Base-by-base conservation (phyloP, 2,329 filamentous ascomycete species). In the Berkeleyomyces basicola region DNA sequence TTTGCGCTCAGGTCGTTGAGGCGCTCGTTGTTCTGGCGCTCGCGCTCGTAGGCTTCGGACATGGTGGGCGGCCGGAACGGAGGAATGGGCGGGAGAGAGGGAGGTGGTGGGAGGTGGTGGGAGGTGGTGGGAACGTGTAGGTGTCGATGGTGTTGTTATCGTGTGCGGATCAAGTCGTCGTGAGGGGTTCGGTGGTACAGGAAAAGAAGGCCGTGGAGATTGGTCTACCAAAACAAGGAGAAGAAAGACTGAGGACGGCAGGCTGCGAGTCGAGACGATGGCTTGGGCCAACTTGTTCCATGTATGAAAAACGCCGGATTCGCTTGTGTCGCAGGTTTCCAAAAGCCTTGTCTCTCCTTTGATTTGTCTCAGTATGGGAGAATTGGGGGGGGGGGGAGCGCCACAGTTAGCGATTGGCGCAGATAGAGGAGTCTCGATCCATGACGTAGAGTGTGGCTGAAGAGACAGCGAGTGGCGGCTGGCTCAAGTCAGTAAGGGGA, bases 1-100 rank as follows among this genome's bases (percentile, higher is more conserved):
- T 99, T 99, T 67, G 84, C 82, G 14, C 88, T 87, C 44, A 99
- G 86, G 72, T 95, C 90, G 70, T 92, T 86, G 63, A 99, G 87
- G 69, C 92, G 90, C 68, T 88, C 85, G 76, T 97, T 95, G 78
- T 99, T 99, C 75, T 99, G 93, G 72, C 82, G 81, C 76, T 90
- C 86, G 72, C 86, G 85, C 76, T 89, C 86, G 76, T 87, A 90
- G 67, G 85, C 81, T 72, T 89, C 86, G 57, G 85, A 85, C 86
- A 89, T 89, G 67, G 65, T 73, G 40, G 46, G 55, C 37, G 44
- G 57, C 23, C 10, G 57, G 31, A n/a, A 43, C 23, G 43, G 14
- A 31, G n/a, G 37, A 31, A 23, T 23, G 10, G 7, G 37, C 23
- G 55, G 14, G 14, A 42, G 40, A 58, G 7, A 40, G 55, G 23